Conservation (phyloP, 257 asterid genomes). For the Knoxia roxburghii region DNA sequence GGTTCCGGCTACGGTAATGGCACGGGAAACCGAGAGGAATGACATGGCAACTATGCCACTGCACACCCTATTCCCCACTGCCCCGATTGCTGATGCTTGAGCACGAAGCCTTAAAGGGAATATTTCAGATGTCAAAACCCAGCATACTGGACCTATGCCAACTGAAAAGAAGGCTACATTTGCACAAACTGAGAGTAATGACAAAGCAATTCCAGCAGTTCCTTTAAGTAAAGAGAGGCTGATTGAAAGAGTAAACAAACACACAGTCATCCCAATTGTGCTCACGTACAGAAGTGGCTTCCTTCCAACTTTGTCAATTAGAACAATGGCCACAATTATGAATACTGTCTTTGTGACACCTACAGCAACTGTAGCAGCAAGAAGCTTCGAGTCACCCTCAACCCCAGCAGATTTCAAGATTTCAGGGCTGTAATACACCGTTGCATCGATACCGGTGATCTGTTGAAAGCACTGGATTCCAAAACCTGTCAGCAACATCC, state of each 20-base stretch:
- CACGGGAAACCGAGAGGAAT: constrained; percentile 65
- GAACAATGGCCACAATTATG: constrained; percentile 61
- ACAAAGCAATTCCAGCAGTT: constrained; percentile 33
- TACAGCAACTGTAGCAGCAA: constrained; percentile 88
- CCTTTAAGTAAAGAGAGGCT: constrained; percentile 51
- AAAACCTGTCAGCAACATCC: constrained; percentile 74
- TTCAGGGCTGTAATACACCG: constrained; percentile 87
- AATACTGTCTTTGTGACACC: constrained; percentile 73
- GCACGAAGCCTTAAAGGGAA: constrained; percentile 79
- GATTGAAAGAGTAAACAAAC: constrained; percentile 49
- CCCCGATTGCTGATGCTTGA: constrained; percentile 89
- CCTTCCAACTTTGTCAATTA: constrained; percentile 72
- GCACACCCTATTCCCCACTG: constrained; percentile 82
- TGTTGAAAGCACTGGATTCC: constrained; percentile 95
- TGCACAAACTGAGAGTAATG: constrained; percentile 62
- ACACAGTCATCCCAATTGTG: constrained; percentile 82
- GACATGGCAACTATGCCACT: constrained; percentile 94
- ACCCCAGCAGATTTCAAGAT: constrained; percentile 76
- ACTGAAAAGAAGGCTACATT: constrained; percentile 86
- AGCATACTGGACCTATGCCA: constrained; percentile 86
- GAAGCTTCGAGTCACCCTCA: constrained; percentile 50
- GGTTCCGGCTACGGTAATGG: constrained; percentile 63
- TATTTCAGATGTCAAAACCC: constrained; percentile 89
- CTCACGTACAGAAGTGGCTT: constrained; percentile 86
- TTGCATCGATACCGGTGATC: constrained; percentile 87